These are phyloP conservation scores for Arthrinium phaeospermum DNA, from an alignment of 2,329 filamentous ascomycete species.

Conservation along the genomic window DNA sequence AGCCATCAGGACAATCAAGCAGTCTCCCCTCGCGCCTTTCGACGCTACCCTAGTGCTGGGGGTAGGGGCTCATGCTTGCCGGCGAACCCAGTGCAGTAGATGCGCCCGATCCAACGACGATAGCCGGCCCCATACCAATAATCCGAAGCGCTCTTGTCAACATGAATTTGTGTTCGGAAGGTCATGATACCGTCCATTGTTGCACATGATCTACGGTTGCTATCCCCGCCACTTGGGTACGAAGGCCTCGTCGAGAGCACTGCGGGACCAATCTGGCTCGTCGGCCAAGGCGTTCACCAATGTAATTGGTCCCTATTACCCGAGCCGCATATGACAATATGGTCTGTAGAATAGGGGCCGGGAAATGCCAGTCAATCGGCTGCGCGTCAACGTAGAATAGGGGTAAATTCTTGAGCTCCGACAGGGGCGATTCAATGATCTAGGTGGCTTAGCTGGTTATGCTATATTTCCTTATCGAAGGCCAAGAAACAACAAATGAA, in stretches of 20 bases:
- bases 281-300: slow-evolving; percentile 34
- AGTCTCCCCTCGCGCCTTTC: slow-evolving; percentile 31
- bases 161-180: slow-evolving; percentile 43
- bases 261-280: too few relatives aligned
- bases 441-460: not conserved
- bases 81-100: not conserved
- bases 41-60: slow-evolving; percentile 33
- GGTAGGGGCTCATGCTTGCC: not conserved
- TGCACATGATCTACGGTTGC: too few relatives aligned
- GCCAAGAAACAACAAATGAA: not conserved
- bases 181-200: slow-evolving; percentile 53
- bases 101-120: slow-evolving; percentile 18
- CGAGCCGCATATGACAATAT: too few relatives aligned
- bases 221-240: too few relatives aligned
- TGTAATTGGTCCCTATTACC: slow-evolving; percentile 20
- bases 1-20: slow-evolving; percentile 39
- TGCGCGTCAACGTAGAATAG: not conserved
- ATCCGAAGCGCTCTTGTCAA: not conserved
- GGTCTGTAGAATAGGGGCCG: not conserved
- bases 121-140: slow-evolving; percentile 9
- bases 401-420: not conserved
- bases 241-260: too few relatives aligned
- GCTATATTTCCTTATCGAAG: not conserved
- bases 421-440: not conserved
- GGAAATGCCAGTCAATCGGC: not conserved